These are phyloP conservation scores for Panaeolus papilionaceus DNA, from an alignment of 768 basidiomycete species.

Conservation along the genomic window DNA sequence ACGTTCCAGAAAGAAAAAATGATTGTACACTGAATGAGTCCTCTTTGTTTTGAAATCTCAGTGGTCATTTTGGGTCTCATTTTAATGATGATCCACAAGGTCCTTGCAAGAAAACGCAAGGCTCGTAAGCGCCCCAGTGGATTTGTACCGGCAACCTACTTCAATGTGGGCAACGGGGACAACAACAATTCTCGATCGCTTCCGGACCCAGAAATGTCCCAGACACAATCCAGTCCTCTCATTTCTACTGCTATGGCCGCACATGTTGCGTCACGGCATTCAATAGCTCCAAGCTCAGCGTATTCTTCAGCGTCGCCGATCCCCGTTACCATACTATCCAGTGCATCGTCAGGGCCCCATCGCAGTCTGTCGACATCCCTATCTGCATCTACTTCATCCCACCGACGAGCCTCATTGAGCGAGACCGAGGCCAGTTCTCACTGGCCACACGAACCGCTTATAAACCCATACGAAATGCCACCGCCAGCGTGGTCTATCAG, in stretches of 20 bases:
- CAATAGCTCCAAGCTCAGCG: constrained; percentile 7
- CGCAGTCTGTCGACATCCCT: background rate
- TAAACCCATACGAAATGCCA: constrained; percentile 20
- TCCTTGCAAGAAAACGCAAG: constrained; percentile 28
- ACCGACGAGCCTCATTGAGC: constrained; percentile 23
- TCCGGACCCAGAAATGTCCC: constrained; percentile 26
- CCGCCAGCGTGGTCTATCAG: constrained; percentile 17
- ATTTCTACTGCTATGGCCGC: constrained; percentile 24
- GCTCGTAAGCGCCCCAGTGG: constrained; percentile 29
- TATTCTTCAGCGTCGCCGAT: constrained; percentile 24
- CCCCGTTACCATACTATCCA: background rate
- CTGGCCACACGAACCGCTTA: constrained; percentile 9
- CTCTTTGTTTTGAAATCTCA: background rate
- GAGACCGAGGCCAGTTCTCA: constrained; percentile 24
- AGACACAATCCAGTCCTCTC: constrained; percentile 29
- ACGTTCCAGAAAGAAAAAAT: background rate
- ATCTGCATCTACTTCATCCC: constrained; percentile 20
- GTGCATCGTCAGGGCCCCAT: background rate
- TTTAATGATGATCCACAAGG: constrained; percentile 26
- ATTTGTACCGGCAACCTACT: constrained; percentile 24
- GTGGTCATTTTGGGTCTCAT: constrained; percentile 26
- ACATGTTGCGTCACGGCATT: constrained; percentile 20
- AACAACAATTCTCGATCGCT: constrained; percentile 17
- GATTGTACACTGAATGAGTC: background rate
- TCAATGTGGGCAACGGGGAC: constrained; percentile 13